These are phyloP conservation scores for Pseudocercospora eumusae DNA, from an alignment of 2,329 filamentous ascomycete species.

Conservation along the genomic window DNA sequence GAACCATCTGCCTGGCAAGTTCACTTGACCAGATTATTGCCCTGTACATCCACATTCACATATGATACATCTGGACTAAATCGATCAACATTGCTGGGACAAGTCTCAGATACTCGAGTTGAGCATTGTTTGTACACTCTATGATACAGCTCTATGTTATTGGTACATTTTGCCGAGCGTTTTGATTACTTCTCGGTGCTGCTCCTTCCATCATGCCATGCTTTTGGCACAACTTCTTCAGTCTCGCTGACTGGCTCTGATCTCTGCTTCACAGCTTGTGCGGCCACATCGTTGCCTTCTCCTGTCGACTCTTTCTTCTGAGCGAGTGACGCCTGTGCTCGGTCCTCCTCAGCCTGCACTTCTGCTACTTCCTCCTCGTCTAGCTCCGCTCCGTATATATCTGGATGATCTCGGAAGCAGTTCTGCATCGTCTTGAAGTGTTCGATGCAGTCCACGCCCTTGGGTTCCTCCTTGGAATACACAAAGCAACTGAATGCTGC, in stretches of 20 bases:
- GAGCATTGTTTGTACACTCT: conserved; percentile 12
- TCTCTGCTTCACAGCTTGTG: conserved; percentile 13
- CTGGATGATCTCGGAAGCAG: conserved; percentile 90
- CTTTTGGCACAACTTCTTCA: conserved; percentile 14
- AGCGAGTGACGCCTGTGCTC: conserved; percentile 16
- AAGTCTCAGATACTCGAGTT: conserved; percentile 3
- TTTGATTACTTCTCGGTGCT: conserved; percentile 1
- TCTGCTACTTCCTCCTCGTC: conserved; percentile 68
- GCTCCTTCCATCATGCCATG: conserved; percentile 18
- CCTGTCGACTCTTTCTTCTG: conserved; percentile 13
- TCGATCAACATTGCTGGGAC: not conserved
- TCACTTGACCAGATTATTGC: not conserved
- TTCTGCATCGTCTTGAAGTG: conserved; percentile 83
- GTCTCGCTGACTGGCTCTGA: conserved; percentile 13
- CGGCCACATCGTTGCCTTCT: not conserved
- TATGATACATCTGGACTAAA: not conserved
- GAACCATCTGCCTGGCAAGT: not conserved
- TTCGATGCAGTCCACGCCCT: conserved; percentile 52
- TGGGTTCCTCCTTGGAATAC: conserved; percentile 90
- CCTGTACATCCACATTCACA: no score
- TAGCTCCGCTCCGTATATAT: conserved; percentile 87
- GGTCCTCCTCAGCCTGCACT: conserved; percentile 29
- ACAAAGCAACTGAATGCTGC: conserved; percentile 98
- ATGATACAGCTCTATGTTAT: conserved; percentile 21
- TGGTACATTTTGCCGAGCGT: conserved; percentile 7